Percentiles rank a stretch among this genome's conserved stretches.
These are phyloP conservation scores for Selaginella tamariscina DNA, from an alignment of 75 land plant genomes.

Conservation along the genomic window DNA sequence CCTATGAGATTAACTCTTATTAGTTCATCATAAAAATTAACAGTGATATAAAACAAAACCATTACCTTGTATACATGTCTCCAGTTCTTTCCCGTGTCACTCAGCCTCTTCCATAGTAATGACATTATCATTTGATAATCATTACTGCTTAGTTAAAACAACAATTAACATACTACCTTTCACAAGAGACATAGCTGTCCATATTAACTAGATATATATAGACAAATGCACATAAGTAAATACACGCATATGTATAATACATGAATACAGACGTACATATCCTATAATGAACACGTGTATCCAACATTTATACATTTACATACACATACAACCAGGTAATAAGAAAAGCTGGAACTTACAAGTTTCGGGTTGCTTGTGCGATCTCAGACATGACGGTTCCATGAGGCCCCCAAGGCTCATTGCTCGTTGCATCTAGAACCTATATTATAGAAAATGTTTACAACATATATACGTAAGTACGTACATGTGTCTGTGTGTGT, in stretches of 20 bases:
- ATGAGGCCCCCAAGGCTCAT: constrained; percentile 98
- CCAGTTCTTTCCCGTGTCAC: constrained; percentile 94
- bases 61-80: constrained; percentile 90
- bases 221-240: neutral
- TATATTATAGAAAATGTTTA: constrained; percentile 15
- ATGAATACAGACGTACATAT: neutral
- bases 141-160: too few species aligned
- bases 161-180: too few species aligned
- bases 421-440: constrained; percentile 82
- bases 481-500: too few species aligned
- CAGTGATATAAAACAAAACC: neutral
- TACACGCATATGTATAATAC: neutral
- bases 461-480: neutral
- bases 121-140: constrained; percentile 96
- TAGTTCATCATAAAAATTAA: neutral
- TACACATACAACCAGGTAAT: neutral
- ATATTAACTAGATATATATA: neutral
- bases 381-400: constrained; percentile 83
- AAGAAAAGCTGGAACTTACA: constrained; percentile 25
- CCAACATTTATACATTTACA: neutral
- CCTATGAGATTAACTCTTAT: constrained; percentile 29
- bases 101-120: constrained; percentile 79
- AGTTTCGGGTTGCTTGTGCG: constrained; percentile 91
- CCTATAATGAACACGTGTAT: neutral
- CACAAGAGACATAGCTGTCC: neutral